Percentiles rank a stretch among this genome's conserved stretches.
Evolutionary conservation across 1,284 basidiomycete species (phyloP).

Genomic region (Malassezia pachydermatis): DNA sequence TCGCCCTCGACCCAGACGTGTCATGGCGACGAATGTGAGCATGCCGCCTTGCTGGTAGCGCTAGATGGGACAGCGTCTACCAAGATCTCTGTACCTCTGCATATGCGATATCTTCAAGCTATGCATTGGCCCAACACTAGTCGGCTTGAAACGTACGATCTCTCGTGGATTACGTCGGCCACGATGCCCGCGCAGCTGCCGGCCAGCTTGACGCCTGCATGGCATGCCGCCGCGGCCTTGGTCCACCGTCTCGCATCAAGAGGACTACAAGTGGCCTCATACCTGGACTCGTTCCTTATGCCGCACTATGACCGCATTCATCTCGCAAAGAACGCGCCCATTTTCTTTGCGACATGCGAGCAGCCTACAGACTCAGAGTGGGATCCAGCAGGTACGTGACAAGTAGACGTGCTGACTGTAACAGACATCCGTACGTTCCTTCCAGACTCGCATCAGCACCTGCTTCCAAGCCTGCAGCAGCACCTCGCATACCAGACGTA

Average conservation of each 20-base stretch:
- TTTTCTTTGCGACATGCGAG: background rate
- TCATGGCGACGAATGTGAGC: constrained; percentile 5
- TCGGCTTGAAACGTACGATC: no score
- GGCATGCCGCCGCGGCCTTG: no score
- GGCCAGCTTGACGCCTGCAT: no score
- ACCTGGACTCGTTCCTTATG: no score
- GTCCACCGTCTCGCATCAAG: no score
- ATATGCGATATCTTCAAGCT: constrained; percentile 11
- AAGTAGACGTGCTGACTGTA: no score
- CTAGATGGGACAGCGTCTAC: background rate
- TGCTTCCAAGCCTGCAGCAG: background rate
- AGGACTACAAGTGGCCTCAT: no score
- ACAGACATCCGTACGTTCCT: background rate
- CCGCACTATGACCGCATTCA: no score
- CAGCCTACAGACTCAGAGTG: background rate
- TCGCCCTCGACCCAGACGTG: background rate
- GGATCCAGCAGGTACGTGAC: background rate
- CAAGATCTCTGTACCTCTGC: constrained; percentile 6
- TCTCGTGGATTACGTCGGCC: no score
- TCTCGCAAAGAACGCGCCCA: no score
- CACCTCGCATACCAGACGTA: background rate
- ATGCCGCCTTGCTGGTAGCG: constrained; percentile 10
- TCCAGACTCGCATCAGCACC: background rate
- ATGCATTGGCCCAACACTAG: no score
- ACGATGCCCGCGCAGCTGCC: no score